phyloP scores from a whole-genome alignment of 129 eudicot species.

The Glebionis coronaria region DNA sequence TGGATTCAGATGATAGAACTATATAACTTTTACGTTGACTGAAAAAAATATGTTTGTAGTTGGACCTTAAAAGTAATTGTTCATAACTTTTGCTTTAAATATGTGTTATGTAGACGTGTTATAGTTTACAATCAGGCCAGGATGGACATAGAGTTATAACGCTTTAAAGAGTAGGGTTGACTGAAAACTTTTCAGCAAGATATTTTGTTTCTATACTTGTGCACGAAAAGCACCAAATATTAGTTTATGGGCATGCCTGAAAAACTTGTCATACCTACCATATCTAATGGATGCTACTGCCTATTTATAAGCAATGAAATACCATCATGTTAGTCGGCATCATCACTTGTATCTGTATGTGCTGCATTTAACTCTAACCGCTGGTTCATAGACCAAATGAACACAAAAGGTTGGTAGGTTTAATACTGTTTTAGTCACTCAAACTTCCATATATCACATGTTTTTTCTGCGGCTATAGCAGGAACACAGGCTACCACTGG shows the following conservation, averaged over 20 bases:
- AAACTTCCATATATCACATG: not conserved
- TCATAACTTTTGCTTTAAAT: not conserved
- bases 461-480: not conserved
- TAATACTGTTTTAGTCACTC: not conserved
- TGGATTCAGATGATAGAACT: not conserved
- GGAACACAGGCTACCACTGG: not conserved
- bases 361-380: conserved; percentile 1
- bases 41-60: not conserved
- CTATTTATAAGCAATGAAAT: not conserved
- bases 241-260: too few relatives aligned
- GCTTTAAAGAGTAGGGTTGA: not conserved
- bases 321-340: not conserved
- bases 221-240: too few relatives aligned
- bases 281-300: not conserved
- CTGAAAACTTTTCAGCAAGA: not conserved
- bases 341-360: not conserved
- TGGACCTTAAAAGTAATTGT: not conserved
- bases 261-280: not conserved
- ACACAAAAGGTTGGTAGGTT: not conserved
- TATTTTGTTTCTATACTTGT: too few relatives aligned
- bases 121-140: not conserved
- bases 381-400: conserved; percentile 2
- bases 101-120: not conserved
- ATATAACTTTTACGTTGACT: not conserved
- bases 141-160: not conserved